Conservation (phyloP, 305 asterid species). For the Fraxinus ornus region DNA sequence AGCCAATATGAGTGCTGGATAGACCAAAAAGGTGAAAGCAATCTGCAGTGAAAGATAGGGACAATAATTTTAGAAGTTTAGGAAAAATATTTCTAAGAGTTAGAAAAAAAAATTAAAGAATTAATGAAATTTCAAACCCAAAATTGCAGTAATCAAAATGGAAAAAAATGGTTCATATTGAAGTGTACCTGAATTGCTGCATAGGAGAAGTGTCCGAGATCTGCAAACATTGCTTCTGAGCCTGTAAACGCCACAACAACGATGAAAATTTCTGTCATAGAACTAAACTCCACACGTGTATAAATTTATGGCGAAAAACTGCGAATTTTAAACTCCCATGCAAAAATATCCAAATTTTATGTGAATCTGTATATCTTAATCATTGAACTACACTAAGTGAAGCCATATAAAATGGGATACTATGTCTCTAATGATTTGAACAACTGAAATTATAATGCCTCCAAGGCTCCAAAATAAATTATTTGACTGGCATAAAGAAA, state of each 20-base stretch:
- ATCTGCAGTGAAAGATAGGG: constrained; percentile 51
- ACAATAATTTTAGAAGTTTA: neutral
- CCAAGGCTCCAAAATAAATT: neutral
- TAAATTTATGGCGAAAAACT: neutral
- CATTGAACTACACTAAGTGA: neutral
- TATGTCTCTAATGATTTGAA: neutral
- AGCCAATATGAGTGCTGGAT: constrained; percentile 86
- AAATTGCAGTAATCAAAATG: neutral
- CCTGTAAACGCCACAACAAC: constrained; percentile 44
- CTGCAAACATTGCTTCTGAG: constrained; percentile 99
- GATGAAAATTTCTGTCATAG: neutral
- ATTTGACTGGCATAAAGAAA: neutral
- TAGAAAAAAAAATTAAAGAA: neutral
- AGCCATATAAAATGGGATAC: neutral
- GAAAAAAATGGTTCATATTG: neutral
- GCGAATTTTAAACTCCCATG: neutral
- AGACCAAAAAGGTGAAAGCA: constrained; percentile 92
- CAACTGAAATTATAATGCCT: neutral
- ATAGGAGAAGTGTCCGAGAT: constrained; percentile 92
- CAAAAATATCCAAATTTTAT: neutral
- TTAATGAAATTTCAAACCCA: constrained; percentile 3
- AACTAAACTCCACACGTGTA: neutral
- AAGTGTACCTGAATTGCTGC: constrained; percentile 80
- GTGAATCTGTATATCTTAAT: neutral
- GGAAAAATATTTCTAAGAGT: neutral